phyloP scores from a whole-genome alignment of 2,329 filamentous ascomycete genomes.

The Ophiognomonia clavigignenti-juglandacearum region DNA sequence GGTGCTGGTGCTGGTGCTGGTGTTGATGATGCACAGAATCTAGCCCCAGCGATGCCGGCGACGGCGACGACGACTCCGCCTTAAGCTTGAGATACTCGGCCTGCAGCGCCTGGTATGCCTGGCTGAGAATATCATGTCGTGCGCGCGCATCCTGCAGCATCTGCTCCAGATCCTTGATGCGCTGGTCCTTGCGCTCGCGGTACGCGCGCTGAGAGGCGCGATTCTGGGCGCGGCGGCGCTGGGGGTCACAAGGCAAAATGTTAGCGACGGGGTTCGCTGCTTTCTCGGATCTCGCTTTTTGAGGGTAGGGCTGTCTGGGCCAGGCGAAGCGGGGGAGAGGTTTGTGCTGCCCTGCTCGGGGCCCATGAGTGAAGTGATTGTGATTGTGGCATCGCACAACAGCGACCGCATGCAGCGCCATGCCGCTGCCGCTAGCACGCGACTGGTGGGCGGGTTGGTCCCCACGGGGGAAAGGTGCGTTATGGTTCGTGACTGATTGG shows the following conservation, averaged over 20 bases:
- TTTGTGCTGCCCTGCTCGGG: too few species aligned
- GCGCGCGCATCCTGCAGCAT: constrained; percentile 49
- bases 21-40: constrained; percentile 20
- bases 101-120: constrained; percentile 48
- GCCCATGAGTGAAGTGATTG: background rate
- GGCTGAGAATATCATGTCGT: constrained; percentile 50
- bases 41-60: constrained; percentile 19
- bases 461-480: background rate
- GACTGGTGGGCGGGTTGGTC: background rate
- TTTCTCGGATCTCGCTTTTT: background rate
- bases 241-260: too few species aligned
- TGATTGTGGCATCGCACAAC: constrained; percentile 7
- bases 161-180: constrained; percentile 58
- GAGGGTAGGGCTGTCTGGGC: background rate
- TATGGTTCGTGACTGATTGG: background rate
- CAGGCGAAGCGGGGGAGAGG: too few species aligned
- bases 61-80: constrained; percentile 5
- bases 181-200: constrained; percentile 59
- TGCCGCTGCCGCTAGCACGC: background rate
- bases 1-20: too few species aligned
- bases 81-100: constrained; percentile 37
- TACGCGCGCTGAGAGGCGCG: constrained; percentile 58
- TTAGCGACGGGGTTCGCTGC: too few species aligned
- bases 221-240: constrained; percentile 57
- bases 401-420: background rate